These are phyloP conservation scores for Nakaseomyces nivariensis DNA, from an alignment of 1,139 yeast genomes.

Conservation along the genomic window DNA sequence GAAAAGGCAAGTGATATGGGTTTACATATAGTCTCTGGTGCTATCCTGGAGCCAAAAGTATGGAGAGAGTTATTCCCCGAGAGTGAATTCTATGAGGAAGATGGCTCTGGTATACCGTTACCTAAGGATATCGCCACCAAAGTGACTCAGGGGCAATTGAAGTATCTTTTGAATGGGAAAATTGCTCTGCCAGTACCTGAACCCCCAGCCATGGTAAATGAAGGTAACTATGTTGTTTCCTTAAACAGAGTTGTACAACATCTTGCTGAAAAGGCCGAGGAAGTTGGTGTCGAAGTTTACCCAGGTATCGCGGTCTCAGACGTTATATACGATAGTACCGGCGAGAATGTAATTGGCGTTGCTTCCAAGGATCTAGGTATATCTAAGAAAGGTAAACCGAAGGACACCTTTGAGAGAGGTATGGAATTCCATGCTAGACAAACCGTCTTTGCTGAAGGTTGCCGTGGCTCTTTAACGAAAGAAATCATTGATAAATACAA, in stretches of 20 bases:
- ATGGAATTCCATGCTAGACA: conserved; percentile 90
- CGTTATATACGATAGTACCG: conserved; percentile 51
- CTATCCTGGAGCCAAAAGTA: conserved; percentile 84
- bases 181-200: conserved; percentile 68
- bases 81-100: conserved; percentile 43
- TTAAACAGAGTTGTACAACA: conserved; percentile 73
- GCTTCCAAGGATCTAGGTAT: conserved; percentile 92
- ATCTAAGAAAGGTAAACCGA: conserved; percentile 62
- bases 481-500: conserved; percentile 59
- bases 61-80: conserved; percentile 77
- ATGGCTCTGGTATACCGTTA: conserved; percentile 55
- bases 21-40: conserved; percentile 86
- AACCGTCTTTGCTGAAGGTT: conserved; percentile 90
- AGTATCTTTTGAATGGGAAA: conserved; percentile 45
- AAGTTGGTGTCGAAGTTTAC: conserved; percentile 84
- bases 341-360: conserved; percentile 63
- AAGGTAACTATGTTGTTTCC: conserved; percentile 78
- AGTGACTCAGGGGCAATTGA: conserved; percentile 64
- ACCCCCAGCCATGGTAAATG: conserved; percentile 83
- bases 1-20: conserved; percentile 94
- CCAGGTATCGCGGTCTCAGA: conserved; percentile 90
- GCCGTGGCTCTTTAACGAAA: conserved; percentile 88
- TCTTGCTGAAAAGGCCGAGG: conserved; percentile 84
- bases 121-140: conserved; percentile 66
- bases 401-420: conserved; percentile 78